Evolutionary conservation across 768 basidiomycete genomes (phyloP).

Genomic region (Panaeolus papilionaceus): DNA sequence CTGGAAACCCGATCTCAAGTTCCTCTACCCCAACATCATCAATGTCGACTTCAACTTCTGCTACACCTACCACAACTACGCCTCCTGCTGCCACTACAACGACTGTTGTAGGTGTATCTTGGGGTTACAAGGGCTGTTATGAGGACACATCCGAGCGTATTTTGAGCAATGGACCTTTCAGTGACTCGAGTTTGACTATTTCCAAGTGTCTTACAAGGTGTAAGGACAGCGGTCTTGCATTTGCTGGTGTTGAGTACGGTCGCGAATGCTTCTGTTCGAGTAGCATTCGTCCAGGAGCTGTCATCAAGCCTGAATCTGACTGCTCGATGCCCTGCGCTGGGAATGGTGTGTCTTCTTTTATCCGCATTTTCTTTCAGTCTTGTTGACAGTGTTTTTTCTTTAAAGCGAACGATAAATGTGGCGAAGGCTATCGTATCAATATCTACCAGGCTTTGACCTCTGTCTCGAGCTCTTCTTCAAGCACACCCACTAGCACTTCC

Average conservation of each 20-base stretch:
- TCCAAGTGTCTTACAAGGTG: conserved; percentile 36
- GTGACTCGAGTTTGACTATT: conserved; percentile 32
- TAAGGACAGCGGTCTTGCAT: conserved; percentile 32
- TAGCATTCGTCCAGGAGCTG: conserved; percentile 28
- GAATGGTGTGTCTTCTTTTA: conserved; percentile 30
- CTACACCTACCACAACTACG: conserved; percentile 24
- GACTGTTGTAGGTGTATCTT: not conserved
- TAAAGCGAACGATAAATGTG: conserved; percentile 37
- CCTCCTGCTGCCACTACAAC: conserved; percentile 24
- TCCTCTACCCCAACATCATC: conserved; percentile 24
- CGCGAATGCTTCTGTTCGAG: conserved; percentile 39
- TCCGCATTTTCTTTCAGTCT: not conserved
- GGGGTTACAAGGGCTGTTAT: conserved; percentile 34
- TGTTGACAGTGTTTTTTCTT: conserved; percentile 1
- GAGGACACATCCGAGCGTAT: conserved; percentile 30
- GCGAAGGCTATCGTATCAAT: conserved; percentile 35
- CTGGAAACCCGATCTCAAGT: conserved; percentile 14
- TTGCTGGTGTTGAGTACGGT: conserved; percentile 40
- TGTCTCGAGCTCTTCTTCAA: conserved; percentile 12
- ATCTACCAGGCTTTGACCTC: conserved; percentile 24
- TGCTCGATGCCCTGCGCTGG: conserved; percentile 41
- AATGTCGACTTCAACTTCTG: conserved; percentile 22
- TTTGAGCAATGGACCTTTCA: conserved; percentile 28
- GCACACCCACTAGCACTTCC: conserved; percentile 7
- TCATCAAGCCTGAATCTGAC: conserved; percentile 28